Conservation (phyloP, 352 stramenopile species). For the Elongisporangium undulatum region DNA sequence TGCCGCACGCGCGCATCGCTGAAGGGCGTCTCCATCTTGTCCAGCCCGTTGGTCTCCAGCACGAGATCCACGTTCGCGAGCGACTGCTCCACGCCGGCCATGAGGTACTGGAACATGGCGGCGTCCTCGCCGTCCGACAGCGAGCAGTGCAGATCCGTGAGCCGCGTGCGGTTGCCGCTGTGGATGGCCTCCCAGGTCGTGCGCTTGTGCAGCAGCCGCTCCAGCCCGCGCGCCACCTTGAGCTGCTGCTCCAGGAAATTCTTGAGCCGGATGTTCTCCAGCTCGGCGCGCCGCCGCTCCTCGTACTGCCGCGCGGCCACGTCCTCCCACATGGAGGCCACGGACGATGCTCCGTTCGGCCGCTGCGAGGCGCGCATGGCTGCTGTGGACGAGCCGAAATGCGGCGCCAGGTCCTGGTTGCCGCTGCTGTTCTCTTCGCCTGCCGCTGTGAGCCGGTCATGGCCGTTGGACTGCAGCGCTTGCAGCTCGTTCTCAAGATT, state of each 20-base stretch:
- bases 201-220: constrained; percentile 32
- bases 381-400: constrained; percentile 25
- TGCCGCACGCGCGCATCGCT: constrained; percentile 28
- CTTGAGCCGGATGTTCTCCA: constrained; percentile 49
- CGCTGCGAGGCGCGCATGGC: constrained; percentile 32
- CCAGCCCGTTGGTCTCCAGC: constrained; percentile 29
- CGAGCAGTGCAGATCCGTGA: not conserved
- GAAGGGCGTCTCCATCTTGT: constrained; percentile 22
- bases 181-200: constrained; percentile 3
- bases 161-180: not conserved
- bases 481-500: constrained; percentile 10
- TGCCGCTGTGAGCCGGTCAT: not conserved
- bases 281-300: constrained; percentile 32
- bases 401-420: not conserved
- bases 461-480: constrained; percentile 13
- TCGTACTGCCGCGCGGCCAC: constrained; percentile 31
- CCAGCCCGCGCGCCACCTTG: constrained; percentile 38
- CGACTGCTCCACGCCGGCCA: constrained; percentile 23
- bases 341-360: not conserved
- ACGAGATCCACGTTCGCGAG: constrained; percentile 23
- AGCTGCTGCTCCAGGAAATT: constrained; percentile 43
- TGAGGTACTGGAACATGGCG: constrained; percentile 23
- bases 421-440: not conserved
- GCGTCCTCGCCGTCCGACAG: constrained; percentile 13
- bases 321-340: constrained; percentile 32